Base-by-base conservation (phyloP, 1,139 yeast genomes). In the Geotrichum histeridarum region DNA sequence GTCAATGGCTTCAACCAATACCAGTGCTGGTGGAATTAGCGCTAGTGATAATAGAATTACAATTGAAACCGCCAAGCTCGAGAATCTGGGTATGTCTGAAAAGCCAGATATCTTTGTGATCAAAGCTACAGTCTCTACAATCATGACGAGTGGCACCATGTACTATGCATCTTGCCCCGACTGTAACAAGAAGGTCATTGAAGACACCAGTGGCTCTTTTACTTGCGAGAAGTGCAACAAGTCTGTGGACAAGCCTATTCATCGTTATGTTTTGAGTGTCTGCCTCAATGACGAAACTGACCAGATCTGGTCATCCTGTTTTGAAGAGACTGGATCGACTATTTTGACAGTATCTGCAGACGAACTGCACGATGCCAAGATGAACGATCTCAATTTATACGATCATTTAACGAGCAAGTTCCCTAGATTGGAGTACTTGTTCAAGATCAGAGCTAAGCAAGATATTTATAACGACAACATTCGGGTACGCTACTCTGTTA, bases 161-260 rank as follows among this genome's bases (percentile, higher is more conserved):
- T 81, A 88, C 53, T 93, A 93, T 67, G 96, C 98, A 11, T 94
- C 98, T n/a, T 94, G 99, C 73, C 82, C 78, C 46, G 80, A 80
- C 44, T 93, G 99, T 76, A 85, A 84, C 68, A 83, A 90, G 66
- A 94, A 94, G 71, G 88, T 90, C 38, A 71, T 84, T 48, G 85
- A 86, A 65, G 84, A 80, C 55, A 76, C 80, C 42, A 32, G 36
- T 4, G 87, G 84, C 17, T 75, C 83, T 27, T 93, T 96, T 96
- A 81, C 95, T 70, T 94, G 99, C 75, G 98, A 90, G 68, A 86
- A 85, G 69, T 91, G 98, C 77, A 85, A 88, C 64, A 74, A 79
- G 55, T 79, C 79, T 55, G 83, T 81, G 65, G 75, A 78, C 2
- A 77, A 76, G 56, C 97, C 99, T 35, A 75, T 78, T 50, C 83